Conservation (phyloP, 2,329 filamentous ascomycete species). For the Zymoseptoria pseudotritici region DNA sequence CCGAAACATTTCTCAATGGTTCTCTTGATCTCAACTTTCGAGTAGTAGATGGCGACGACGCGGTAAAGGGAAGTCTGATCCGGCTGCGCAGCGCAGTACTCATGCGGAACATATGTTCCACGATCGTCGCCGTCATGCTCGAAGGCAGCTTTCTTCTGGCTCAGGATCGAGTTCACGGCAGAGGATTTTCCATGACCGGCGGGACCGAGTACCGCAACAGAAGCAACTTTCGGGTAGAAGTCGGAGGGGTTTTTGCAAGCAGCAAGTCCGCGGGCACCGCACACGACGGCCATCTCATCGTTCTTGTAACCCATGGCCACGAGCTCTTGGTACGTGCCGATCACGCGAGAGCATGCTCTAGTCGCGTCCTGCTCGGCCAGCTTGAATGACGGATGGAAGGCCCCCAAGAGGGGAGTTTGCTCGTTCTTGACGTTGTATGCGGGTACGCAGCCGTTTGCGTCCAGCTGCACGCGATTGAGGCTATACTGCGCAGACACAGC, state of each 20-base stretch:
- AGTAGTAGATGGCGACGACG: slow-evolving; percentile 3
- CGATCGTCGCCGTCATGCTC: slow-evolving; percentile 7
- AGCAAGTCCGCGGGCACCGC: background rate
- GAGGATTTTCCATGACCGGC: slow-evolving; percentile 15
- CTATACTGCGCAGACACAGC: background rate
- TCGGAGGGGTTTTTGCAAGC: slow-evolving; percentile 1
- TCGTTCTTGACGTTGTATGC: background rate
- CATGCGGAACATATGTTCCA: slow-evolving; percentile 8
- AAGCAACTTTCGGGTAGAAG: background rate
- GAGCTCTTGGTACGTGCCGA: background rate
- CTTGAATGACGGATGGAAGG: background rate
- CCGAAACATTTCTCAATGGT: too few species aligned
- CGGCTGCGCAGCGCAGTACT: background rate
- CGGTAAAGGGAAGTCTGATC: slow-evolving; percentile 1
- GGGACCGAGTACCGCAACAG: slow-evolving; percentile 4
- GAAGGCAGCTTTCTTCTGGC: slow-evolving; percentile 2
- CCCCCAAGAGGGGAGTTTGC: too few species aligned
- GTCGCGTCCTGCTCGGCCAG: background rate
- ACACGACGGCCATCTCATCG: slow-evolving; percentile 3
- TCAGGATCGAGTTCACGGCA: slow-evolving; percentile 5
- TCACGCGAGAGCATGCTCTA: background rate
- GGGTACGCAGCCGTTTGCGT: background rate
- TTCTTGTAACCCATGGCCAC: slow-evolving; percentile 2
- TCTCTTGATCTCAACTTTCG: too few species aligned
- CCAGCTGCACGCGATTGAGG: background rate